These are phyloP conservation scores for Wallemia ichthyophaga DNA, from an alignment of 1,284 basidiomycete genomes.

Conservation along the genomic window DNA sequence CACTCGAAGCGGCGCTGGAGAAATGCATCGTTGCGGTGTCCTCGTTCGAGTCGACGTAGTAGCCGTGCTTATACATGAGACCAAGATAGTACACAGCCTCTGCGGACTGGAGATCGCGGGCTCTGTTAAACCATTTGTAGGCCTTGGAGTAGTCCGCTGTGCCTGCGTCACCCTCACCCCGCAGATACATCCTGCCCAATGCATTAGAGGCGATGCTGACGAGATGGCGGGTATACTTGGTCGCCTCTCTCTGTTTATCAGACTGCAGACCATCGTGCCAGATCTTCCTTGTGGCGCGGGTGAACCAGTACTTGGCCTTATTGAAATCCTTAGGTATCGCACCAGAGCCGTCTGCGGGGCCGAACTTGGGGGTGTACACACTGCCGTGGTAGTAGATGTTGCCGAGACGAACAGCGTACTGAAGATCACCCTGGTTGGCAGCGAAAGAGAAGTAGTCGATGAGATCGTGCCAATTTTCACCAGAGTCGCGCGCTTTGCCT, in stretches of 20 bases:
- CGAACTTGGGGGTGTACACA: conserved; percentile 25
- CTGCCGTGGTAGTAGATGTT: conserved; percentile 83
- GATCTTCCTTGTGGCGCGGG: conserved; percentile 40
- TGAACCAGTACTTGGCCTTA: conserved; percentile 49
- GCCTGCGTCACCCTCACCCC: conserved; percentile 65
- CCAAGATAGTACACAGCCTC: conserved; percentile 24
- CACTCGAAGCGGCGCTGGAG: conserved; percentile 44
- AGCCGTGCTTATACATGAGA: conserved; percentile 66
- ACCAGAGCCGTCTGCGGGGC: conserved; percentile 44
- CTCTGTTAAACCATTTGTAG: conserved; percentile 79
- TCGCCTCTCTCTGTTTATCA: conserved; percentile 22
- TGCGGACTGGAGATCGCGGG: conserved; percentile 19
- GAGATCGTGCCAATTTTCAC: conserved; percentile 71
- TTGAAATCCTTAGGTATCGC: conserved; percentile 41
- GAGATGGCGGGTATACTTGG: conserved; percentile 17
- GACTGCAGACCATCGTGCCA: conserved; percentile 24
- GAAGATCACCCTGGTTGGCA: conserved; percentile 55
- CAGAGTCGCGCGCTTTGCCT: conserved; percentile 42
- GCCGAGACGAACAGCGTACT: conserved; percentile 59
- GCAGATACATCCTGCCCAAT: conserved; percentile 68
- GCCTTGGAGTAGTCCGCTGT: conserved; percentile 26
- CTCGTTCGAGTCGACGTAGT: conserved; percentile 27
- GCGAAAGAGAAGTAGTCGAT: conserved; percentile 28
- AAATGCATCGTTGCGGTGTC: conserved; percentile 36
- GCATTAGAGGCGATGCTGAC: conserved; percentile 53